A percentile compares a stretch with the other conserved stretches of the same genome.
These are phyloP conservation scores for Ligustrum vulgare DNA, from an alignment of 257 asterid genomes.

Conservation along the genomic window DNA sequence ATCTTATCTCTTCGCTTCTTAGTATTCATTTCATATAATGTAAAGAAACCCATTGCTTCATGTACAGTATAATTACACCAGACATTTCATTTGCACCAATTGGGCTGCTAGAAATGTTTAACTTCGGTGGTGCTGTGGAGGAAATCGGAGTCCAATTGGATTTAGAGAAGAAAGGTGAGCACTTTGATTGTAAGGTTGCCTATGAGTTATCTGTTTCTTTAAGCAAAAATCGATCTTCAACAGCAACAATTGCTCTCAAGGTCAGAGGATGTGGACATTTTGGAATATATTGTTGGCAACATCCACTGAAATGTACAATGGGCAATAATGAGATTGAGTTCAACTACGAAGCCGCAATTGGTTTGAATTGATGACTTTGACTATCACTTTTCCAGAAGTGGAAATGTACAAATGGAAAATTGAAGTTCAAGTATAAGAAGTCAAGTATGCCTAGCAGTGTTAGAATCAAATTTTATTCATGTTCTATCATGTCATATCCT, in stretches of 20 bases:
- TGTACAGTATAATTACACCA: slow-evolving; percentile 49
- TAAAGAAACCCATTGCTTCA: not conserved
- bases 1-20: not conserved
- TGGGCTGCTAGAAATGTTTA: slow-evolving; percentile 92
- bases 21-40: not conserved
- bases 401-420: slow-evolving; percentile 72
- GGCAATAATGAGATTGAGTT: slow-evolving; percentile 47
- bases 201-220: slow-evolving; percentile 14
- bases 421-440: slow-evolving; percentile 50
- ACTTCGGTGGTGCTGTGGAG: slow-evolving; percentile 80
- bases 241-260: slow-evolving; percentile 49
- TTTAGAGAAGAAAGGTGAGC: slow-evolving; percentile 27
- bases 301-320: slow-evolving; percentile 57
- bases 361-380: slow-evolving; percentile 56
- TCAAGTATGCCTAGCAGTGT: too few relatives aligned
- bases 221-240: slow-evolving; percentile 23
- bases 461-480: too few relatives aligned
- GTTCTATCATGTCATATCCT: too few relatives aligned
- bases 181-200: slow-evolving; percentile 24
- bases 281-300: slow-evolving; percentile 64
- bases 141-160: slow-evolving; percentile 48
- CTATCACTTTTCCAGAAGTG: slow-evolving; percentile 44
- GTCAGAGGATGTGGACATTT: slow-evolving; percentile 83
- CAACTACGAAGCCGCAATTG: slow-evolving; percentile 46
- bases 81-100: slow-evolving; percentile 67